phyloP scores from a whole-genome alignment of 768 basidiomycete species.

The Russula abietina region DNA sequence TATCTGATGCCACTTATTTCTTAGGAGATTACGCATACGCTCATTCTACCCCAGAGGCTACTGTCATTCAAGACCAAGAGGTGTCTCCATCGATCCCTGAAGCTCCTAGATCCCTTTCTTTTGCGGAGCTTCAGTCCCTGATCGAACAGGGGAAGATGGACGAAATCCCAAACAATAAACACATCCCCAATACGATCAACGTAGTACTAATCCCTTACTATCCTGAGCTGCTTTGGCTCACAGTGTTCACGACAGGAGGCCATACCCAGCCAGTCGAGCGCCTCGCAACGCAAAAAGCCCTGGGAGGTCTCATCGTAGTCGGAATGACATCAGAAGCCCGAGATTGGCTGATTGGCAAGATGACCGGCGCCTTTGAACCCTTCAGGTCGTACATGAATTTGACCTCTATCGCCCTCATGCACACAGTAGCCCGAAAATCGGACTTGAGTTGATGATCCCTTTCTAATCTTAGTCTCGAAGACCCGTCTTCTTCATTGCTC shows the following conservation, averaged over 20 bases:
- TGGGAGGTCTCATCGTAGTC: slow-evolving; percentile 45
- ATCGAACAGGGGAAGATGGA: slow-evolving; percentile 68
- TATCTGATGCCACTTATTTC: neutral
- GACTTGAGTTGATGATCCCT: too few species aligned
- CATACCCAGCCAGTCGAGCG: slow-evolving; percentile 50
- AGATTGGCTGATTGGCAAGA: neutral
- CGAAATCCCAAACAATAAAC: slow-evolving; percentile 72
- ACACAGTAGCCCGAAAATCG: too few species aligned
- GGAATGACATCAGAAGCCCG: slow-evolving; percentile 1
- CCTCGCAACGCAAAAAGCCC: slow-evolving; percentile 53
- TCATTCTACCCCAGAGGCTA: neutral
- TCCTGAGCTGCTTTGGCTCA: slow-evolving; percentile 4
- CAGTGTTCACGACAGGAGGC: slow-evolving; percentile 38
- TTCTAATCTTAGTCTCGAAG: too few species aligned
- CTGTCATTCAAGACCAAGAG: neutral
- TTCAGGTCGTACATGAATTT: neutral
- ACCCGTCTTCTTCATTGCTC: too few species aligned
- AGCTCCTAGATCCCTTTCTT: slow-evolving; percentile 45
- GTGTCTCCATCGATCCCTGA: slow-evolving; percentile 10
- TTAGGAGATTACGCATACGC: neutral
- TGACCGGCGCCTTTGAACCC: neutral
- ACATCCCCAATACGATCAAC: slow-evolving; percentile 60
- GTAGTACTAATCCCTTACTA: slow-evolving; percentile 35
- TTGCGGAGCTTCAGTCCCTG: slow-evolving; percentile 61
- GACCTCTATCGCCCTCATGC: too few species aligned